These are phyloP conservation scores for Irpex sp. DNA, from an alignment of 1,284 basidiomycete species.

Conservation along the genomic window DNA sequence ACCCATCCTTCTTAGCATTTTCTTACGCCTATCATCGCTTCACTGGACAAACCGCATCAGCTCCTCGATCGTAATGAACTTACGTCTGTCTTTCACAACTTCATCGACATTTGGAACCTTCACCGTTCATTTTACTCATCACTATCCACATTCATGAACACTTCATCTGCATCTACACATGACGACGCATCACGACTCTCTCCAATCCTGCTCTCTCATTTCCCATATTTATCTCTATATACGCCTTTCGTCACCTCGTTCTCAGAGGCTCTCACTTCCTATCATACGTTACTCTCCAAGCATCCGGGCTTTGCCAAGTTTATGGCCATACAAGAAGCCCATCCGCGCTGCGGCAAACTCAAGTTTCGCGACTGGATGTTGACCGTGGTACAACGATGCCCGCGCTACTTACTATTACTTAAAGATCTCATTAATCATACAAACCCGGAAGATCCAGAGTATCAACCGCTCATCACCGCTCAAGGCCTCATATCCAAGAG, in stretches of 20 bases:
- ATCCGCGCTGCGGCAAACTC: slow-evolving; percentile 67
- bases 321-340: slow-evolving; percentile 55
- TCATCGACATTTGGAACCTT: slow-evolving; percentile 88
- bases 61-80: slow-evolving; percentile 69
- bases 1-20: slow-evolving; percentile 53
- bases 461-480: slow-evolving; percentile 52
- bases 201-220: slow-evolving; percentile 42
- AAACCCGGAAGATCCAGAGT: slow-evolving; percentile 60
- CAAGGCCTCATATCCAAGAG: slow-evolving; percentile 73
- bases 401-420: slow-evolving; percentile 78
- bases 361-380: slow-evolving; percentile 83
- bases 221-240: slow-evolving; percentile 66
- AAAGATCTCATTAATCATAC: slow-evolving; percentile 74
- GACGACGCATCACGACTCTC: slow-evolving; percentile 35
- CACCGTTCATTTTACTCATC: slow-evolving; percentile 75
- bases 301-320: slow-evolving; percentile 59
- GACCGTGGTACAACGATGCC: slow-evolving; percentile 83
- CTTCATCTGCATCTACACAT: slow-evolving; percentile 20
- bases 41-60: slow-evolving; percentile 61
- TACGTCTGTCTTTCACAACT: slow-evolving; percentile 82
- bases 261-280: slow-evolving; percentile 56
- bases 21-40: slow-evolving; percentile 69
- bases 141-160: slow-evolving; percentile 45
- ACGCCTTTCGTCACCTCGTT: slow-evolving; percentile 81
- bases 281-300: slow-evolving; percentile 47